Percentiles rank a stretch among this genome's conserved stretches.
These are phyloP conservation scores for Marchantia paleacea DNA, from an alignment of 225 moss, liverwort and hornwort genomes.

Conservation along the genomic window DNA sequence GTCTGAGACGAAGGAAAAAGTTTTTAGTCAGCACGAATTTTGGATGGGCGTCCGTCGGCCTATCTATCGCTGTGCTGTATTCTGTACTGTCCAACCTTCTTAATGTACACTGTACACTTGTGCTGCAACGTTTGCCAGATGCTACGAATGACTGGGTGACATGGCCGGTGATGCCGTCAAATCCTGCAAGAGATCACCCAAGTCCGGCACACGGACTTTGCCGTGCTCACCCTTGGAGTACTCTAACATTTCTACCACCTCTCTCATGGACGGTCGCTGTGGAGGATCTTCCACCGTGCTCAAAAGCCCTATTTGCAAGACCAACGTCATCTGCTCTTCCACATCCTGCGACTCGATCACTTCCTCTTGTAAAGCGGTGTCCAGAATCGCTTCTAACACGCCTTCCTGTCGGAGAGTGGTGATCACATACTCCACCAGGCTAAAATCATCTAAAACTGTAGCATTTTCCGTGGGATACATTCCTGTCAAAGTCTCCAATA, in stretches of 20 bases:
- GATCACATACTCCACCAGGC: slow-evolving; percentile 49
- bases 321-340: slow-evolving; percentile 53
- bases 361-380: slow-evolving; percentile 43
- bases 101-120: slow-evolving; percentile 1
- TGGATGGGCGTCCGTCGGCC: too few relatives aligned
- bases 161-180: neutral
- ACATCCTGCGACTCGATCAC: slow-evolving; percentile 37
- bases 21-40: too few relatives aligned
- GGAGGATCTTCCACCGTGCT: slow-evolving; percentile 48
- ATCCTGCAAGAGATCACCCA: slow-evolving; percentile 13
- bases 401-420: slow-evolving; percentile 27
- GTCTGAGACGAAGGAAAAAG: too few relatives aligned
- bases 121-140: neutral
- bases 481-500: slow-evolving; percentile 58
- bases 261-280: slow-evolving; percentile 56
- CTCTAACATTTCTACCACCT: slow-evolving; percentile 55
- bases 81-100: neutral
- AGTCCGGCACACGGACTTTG: slow-evolving; percentile 11
- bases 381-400: slow-evolving; percentile 42
- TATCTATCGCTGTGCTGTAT: too few relatives aligned
- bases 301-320: slow-evolving; percentile 47
- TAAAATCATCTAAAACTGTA: slow-evolving; percentile 36
- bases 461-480: slow-evolving; percentile 47
- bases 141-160: neutral
- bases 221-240: slow-evolving; percentile 24